Conservation (phyloP, 2,329 filamentous ascomycete species). For the Macroventuria anomochaeta region DNA sequence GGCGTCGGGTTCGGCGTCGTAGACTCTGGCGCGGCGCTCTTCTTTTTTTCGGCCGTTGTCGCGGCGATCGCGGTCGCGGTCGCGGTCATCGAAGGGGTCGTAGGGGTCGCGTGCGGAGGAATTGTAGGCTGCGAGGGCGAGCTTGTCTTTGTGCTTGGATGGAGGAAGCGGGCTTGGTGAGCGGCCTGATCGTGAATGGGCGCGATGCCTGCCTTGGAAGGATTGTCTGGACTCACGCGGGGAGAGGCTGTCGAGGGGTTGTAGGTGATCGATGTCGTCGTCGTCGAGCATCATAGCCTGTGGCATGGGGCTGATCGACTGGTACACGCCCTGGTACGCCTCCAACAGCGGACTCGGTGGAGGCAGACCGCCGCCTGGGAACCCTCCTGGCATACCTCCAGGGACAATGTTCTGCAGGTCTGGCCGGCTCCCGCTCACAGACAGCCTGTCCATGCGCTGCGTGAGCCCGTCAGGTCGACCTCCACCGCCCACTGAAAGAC, state of each 20-base stretch:
- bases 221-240: slow-evolving; percentile 40
- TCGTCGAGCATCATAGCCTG: slow-evolving; percentile 70
- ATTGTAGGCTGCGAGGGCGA: slow-evolving; percentile 44
- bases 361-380: slow-evolving; percentile 53
- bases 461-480: slow-evolving; percentile 45
- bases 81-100: slow-evolving; percentile 13
- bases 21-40: slow-evolving; percentile 72
- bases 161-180: slow-evolving; percentile 38
- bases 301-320: slow-evolving; percentile 93
- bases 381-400: slow-evolving; percentile 37
- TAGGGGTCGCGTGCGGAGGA: slow-evolving; percentile 27
- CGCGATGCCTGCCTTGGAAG: slow-evolving; percentile 35
- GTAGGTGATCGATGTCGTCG: slow-evolving; percentile 56
- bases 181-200: slow-evolving; percentile 42
- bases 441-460: slow-evolving; percentile 55
- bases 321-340: slow-evolving; percentile 91
- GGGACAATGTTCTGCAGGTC: slow-evolving; percentile 42
- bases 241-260: slow-evolving; percentile 41
- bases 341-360: slow-evolving; percentile 87
- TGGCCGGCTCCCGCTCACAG: slow-evolving; percentile 52
- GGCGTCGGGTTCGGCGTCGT: slow-evolving; percentile 83
- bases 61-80: slow-evolving; percentile 18
- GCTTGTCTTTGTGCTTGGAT: slow-evolving; percentile 39
- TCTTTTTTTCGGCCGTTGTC: slow-evolving; percentile 34
- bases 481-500: slow-evolving; percentile 26